Base-by-base conservation (phyloP, 2,329 filamentous ascomycete genomes). In the Aspergillus quadricinctus region DNA sequence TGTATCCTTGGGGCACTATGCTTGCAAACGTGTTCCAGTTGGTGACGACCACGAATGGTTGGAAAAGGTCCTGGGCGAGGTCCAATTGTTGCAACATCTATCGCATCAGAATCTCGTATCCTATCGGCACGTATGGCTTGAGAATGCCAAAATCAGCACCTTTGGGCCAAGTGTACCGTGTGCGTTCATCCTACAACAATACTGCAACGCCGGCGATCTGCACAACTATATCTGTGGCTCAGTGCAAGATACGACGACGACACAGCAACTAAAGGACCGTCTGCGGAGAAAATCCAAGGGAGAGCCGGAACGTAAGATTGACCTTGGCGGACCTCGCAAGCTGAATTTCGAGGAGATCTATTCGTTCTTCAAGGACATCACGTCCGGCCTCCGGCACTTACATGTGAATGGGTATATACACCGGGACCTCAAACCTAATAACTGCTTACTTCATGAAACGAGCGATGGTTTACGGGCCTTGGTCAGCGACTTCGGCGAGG, bases 401-500 rank as follows among this genome's bases (percentile, higher is more conserved):
- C 94, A 99, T 67, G 83, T 83, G 2, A 90, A 93, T 64, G 93
- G 92, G 63, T 99, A 97, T 72, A 95, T 99, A 28, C 94, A 99
- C 69, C 87, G 94, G 55, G 94, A 99, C 71, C 80, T 99, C 27
- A 99, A 99, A 72, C 94, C 94, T 2, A 94, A 89, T 71, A 99
- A 99, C 66, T 99, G 95, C 66, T 81, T 99, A 3, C 77, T 99
- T 1, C 92, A 97, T 68, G 83, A 83, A 31, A 88, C 87, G 58
- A 88, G 87, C 25, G 82, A 82, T 49, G 87, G 86, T 43, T 78
- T 92, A 10, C 84, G 83, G 52, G 96, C 96, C 49, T 79, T 99
- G 17, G 96, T 99, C 55, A 97, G 93, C 71, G 94, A 99, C 71
- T 99, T 99, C 76, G 94, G 95, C 43, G 94, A 99, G 72, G 93